Conservation (phyloP, 2,329 filamentous ascomycete species). For the Aspergillus felis region DNA sequence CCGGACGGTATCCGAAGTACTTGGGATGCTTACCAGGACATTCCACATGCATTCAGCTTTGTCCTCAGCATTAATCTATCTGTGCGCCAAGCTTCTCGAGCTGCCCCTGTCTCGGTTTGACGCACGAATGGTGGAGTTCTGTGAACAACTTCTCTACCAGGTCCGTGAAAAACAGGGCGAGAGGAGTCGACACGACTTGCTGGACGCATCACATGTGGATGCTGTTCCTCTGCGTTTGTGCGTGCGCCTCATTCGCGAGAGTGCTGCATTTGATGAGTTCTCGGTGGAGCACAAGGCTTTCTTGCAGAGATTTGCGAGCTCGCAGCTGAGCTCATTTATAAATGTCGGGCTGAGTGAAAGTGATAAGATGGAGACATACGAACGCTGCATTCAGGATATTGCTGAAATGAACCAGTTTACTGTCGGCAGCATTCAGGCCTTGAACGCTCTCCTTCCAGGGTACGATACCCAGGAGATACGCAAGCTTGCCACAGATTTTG, state of each 20-base stretch:
- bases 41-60: constrained; percentile 42
- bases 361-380: constrained; percentile 61
- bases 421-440: constrained; percentile 68
- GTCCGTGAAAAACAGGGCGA: constrained; percentile 44
- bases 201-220: constrained; percentile 29
- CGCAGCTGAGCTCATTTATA: constrained; percentile 60
- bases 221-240: constrained; percentile 52
- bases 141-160: constrained; percentile 53
- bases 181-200: constrained; percentile 20
- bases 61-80: constrained; percentile 53
- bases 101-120: constrained; percentile 63
- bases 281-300: constrained; percentile 57
- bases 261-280: constrained; percentile 54
- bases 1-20: constrained; percentile 74
- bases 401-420: constrained; percentile 59
- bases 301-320: constrained; percentile 60
- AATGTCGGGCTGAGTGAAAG: constrained; percentile 51
- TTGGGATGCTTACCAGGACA: constrained; percentile 59
- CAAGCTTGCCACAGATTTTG: constrained; percentile 57
- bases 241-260: constrained; percentile 68
- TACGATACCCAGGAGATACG: constrained; percentile 51
- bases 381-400: constrained; percentile 66
- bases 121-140: constrained; percentile 58
- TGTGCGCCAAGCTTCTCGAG: constrained; percentile 66
- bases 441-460: constrained; percentile 44